Percentiles rank a stretch among this genome's conserved stretches.
These are phyloP conservation scores for Alternaria angustiovoidea DNA, from an alignment of 2,329 filamentous ascomycete species.

Conservation along the genomic window DNA sequence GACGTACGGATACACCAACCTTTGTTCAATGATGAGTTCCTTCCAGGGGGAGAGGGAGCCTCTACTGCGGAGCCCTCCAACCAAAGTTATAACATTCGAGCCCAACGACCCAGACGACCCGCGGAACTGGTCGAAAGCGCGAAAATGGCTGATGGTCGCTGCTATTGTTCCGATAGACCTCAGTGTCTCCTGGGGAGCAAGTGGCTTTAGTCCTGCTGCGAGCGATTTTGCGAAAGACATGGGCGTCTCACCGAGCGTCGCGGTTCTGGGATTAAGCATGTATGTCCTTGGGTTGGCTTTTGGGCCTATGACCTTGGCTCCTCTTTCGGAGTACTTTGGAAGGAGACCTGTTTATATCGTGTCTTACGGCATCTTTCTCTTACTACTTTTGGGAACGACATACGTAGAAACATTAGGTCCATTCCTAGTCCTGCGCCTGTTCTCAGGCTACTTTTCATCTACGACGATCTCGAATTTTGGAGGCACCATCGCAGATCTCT, in stretches of 20 bases:
- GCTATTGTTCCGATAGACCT: constrained; percentile 49
- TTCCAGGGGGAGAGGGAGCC: constrained; percentile 14
- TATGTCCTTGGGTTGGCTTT: constrained; percentile 59
- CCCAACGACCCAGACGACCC: constrained; percentile 42
- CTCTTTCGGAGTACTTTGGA: constrained; percentile 53
- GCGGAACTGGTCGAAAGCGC: constrained; percentile 43
- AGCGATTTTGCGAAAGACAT: constrained; percentile 55
- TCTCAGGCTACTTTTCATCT: constrained; percentile 57
- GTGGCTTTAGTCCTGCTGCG: constrained; percentile 57
- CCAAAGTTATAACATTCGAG: constrained; percentile 25
- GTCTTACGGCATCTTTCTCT: constrained; percentile 54
- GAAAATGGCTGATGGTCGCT: constrained; percentile 49
- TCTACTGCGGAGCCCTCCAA: constrained; percentile 11
- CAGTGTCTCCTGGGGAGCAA: constrained; percentile 55
- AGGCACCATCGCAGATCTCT: constrained; percentile 57
- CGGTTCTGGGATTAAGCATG: constrained; percentile 56
- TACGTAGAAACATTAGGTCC: constrained; percentile 52
- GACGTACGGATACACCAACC: neutral
- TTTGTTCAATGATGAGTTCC: constrained; percentile 5
- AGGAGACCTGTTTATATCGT: constrained; percentile 55
- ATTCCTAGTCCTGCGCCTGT: constrained; percentile 55
- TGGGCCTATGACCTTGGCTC: constrained; percentile 48
- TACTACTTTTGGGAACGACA: constrained; percentile 55
- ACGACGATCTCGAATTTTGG: constrained; percentile 53
- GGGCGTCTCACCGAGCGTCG: constrained; percentile 51